Base-by-base conservation (phyloP, 306 rosid species). In the Vigna trinervia region DNA sequence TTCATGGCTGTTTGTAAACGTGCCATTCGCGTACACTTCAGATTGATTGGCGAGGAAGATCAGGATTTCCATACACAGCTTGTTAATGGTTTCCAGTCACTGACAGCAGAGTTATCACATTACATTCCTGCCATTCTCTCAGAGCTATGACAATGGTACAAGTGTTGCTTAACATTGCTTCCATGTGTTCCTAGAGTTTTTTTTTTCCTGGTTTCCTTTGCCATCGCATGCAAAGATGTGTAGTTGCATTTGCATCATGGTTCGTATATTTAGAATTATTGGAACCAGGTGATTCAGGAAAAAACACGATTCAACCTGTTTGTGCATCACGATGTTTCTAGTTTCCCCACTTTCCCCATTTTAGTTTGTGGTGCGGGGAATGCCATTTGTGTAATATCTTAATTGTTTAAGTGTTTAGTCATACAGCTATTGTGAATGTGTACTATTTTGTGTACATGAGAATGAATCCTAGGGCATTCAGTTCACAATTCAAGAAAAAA, bases 1-100 rank as follows among this genome's bases (percentile, higher is more conserved):
- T 95, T 95, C 76, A 95, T 95, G 98, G 98, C 98, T 1, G 98
- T 95, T 13, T 95, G 98, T 85, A 95, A 95, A 80, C 98, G 98
- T 8, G 98, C 98, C 14, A 95, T 95, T 75, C 90, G 98, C 1
- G 97, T 95, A 13, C 98, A 95, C 81, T 86, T 90, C 83, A 88
- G 98, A 79, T 74, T 95, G 80, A 95, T 95, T 13, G 98, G 98
- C 14, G 98, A 95, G 82, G 98, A 95, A 77, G 98, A 95, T 83
- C 97, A 95, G 78, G 98, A 95, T 69, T 95, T 95, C 88, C 98
- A 95, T 80, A 95, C 98, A 1, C 98, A 95, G 82, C 97, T 95
- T 52, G 98, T 92, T 71, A 95, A 95, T 53, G 98, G 98, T 34
- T 95, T 95, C 77, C 98, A 95, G 78, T 95, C 98, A 13, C 88